These are phyloP conservation scores for Trypanosomatidae sp. DNA, from an alignment of 208 protist genomes.

Conservation along the genomic window DNA sequence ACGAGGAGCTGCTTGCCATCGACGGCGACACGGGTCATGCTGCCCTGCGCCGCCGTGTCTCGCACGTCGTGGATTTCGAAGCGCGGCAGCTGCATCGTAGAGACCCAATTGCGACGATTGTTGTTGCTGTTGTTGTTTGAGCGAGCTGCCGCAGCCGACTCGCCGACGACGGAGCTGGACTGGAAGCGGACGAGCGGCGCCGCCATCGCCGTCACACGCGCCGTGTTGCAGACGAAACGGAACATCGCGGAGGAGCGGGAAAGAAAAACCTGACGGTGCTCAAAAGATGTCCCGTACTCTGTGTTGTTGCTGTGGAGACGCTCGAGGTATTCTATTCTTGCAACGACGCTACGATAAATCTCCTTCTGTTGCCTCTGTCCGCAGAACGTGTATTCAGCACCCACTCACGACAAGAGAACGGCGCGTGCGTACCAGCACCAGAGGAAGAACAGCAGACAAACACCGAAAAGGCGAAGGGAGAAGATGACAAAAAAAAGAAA, in stretches of 20 bases:
- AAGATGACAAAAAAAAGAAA: too few species aligned
- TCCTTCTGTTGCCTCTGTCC: too few species aligned
- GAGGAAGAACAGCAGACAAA: too few species aligned
- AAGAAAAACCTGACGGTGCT: not conserved
- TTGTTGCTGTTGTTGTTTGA: constrained; percentile 5
- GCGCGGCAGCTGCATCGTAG: constrained; percentile 48
- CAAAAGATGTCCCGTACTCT: too few species aligned
- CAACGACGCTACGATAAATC: too few species aligned
- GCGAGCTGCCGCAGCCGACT: too few species aligned
- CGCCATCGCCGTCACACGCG: constrained; percentile 4
- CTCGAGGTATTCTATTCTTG: too few species aligned
- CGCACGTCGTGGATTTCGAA: constrained; percentile 89
- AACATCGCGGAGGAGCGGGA: constrained; percentile 27
- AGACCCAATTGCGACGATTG: not conserved
- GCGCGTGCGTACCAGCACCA: too few species aligned
- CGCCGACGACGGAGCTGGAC: constrained; percentile 8
- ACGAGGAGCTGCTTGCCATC: constrained; percentile 77
- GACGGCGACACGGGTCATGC: constrained; percentile 77
- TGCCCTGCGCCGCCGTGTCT: constrained; percentile 67
- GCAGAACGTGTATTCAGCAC: too few species aligned
- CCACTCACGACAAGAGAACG: too few species aligned
- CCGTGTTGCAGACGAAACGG: constrained; percentile 23
- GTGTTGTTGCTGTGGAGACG: too few species aligned
- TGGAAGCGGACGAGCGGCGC: constrained; percentile 19
- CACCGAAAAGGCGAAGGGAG: too few species aligned